A percentile compares a stretch with the other conserved stretches of the same genome.
These are phyloP conservation scores for Populus trichocarpa DNA, from an alignment of 441 rosid genomes.

Conservation along the genomic window DNA sequence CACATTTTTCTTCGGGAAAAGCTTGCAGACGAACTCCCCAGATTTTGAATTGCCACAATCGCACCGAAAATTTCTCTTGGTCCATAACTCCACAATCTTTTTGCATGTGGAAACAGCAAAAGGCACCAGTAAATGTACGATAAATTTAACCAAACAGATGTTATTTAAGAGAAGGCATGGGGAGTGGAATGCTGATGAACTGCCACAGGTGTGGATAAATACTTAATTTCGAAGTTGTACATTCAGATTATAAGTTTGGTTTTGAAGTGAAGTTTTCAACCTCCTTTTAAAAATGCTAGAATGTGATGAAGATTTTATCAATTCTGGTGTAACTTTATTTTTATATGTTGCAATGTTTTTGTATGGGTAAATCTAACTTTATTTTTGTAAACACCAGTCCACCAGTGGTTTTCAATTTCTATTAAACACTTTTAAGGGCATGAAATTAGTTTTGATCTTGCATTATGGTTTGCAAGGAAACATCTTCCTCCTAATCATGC, in stretches of 20 bases:
- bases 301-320: not conserved
- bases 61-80: constrained; percentile 83
- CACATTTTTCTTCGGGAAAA: constrained; percentile 62
- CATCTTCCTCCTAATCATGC: not conserved
- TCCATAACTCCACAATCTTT: constrained; percentile 93
- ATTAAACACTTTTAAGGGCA: not conserved
- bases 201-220: not conserved
- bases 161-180: not conserved
- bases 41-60: constrained; percentile 95
- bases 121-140: not conserved
- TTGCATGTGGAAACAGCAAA: constrained; percentile 23
- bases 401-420: not conserved
- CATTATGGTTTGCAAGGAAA: not conserved
- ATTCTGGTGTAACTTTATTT: not conserved
- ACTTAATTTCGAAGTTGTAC: not conserved
- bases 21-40: constrained; percentile 75
- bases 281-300: not conserved
- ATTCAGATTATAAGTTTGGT: not conserved
- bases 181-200: not conserved
- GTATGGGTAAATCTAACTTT: not conserved
- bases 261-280: not conserved
- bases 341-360: not conserved
- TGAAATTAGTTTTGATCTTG: not conserved
- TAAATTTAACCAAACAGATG: not conserved
- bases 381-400: not conserved